A percentile compares a stretch with the other conserved stretches of the same genome.
These are phyloP conservation scores for Mycena chlorophos DNA, from an alignment of 768 basidiomycete species.

Conservation along the genomic window DNA sequence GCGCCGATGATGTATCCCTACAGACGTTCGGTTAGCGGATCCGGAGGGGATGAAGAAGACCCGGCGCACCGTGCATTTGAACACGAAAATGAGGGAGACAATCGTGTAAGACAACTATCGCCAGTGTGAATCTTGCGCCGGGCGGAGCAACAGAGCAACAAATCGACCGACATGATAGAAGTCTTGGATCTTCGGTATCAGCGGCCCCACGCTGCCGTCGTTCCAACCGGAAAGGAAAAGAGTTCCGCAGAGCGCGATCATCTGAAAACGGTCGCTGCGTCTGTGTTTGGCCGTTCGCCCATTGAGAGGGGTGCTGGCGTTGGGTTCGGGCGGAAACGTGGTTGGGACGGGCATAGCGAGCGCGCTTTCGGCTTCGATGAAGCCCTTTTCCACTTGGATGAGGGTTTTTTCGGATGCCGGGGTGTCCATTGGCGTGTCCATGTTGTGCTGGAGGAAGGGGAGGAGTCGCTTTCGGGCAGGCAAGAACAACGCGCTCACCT, in stretches of 20 bases:
- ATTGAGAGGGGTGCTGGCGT: too few relatives aligned
- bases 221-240: slow-evolving; percentile 35
- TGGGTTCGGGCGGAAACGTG: too few relatives aligned
- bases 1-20: not conserved
- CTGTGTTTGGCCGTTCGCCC: not conserved
- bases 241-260: not conserved
- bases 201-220: slow-evolving; percentile 38
- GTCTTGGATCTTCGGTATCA: slow-evolving; percentile 37
- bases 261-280: not conserved
- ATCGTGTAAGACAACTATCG: not conserved
- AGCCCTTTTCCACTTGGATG: too few relatives aligned
- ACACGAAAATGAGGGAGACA: not conserved
- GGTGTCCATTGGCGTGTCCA: too few relatives aligned
- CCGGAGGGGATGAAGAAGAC: not conserved
- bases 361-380: too few relatives aligned
- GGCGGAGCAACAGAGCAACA: not conserved
- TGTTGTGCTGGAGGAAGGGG: too few relatives aligned
- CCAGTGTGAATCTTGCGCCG: not conserved
- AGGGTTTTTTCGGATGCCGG: too few relatives aligned
- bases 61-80: not conserved
- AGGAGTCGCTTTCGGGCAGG: too few relatives aligned
- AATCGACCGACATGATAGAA: slow-evolving; percentile 30
- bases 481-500: too few relatives aligned
- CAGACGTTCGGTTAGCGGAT: not conserved
- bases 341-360: too few relatives aligned